Percentiles rank a stretch among this genome's conserved stretches.
Conservation (phyloP, 768 basidiomycete genomes). For the Daedaleopsis sinensis region DNA sequence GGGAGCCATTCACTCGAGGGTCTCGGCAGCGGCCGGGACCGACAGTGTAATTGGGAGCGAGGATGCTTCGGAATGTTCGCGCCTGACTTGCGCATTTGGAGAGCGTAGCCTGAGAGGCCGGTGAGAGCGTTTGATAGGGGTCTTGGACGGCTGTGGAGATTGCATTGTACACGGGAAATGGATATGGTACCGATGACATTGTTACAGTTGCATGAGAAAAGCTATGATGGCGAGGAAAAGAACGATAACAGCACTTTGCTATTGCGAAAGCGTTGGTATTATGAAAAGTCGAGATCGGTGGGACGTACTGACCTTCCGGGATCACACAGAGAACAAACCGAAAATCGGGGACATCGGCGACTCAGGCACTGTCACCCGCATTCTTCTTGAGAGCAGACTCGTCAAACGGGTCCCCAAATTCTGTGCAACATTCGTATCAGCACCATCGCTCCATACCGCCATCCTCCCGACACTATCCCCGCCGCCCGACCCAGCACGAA, state of each 20-base stretch:
- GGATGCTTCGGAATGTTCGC: neutral
- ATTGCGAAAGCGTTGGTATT: neutral
- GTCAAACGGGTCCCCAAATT: slow-evolving; percentile 36
- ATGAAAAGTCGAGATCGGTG: neutral
- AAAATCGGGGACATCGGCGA: neutral
- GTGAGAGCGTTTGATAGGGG: neutral
- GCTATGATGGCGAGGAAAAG: neutral
- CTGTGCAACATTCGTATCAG: slow-evolving; percentile 13
- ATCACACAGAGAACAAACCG: neutral
- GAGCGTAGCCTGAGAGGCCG: neutral
- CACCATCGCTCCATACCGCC: neutral
- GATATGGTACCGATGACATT: neutral
- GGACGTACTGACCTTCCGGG: neutral
- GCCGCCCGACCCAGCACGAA: neutral
- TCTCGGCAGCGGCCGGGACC: too few species aligned
- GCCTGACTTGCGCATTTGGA: neutral
- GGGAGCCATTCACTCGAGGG: neutral
- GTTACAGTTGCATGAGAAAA: slow-evolving; percentile 3
- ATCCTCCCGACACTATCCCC: neutral
- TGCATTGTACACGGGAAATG: slow-evolving; percentile 9
- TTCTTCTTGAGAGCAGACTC: slow-evolving; percentile 28
- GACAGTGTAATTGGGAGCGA: neutral
- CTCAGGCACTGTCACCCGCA: slow-evolving; percentile 6
- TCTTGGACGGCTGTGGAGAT: neutral
- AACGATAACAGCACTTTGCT: neutral